Percentiles rank a stretch among this genome's conserved stretches.
Evolutionary conservation across 2,329 filamentous ascomycete species (phyloP).

Genomic region (Sarocladium brachiariae): DNA sequence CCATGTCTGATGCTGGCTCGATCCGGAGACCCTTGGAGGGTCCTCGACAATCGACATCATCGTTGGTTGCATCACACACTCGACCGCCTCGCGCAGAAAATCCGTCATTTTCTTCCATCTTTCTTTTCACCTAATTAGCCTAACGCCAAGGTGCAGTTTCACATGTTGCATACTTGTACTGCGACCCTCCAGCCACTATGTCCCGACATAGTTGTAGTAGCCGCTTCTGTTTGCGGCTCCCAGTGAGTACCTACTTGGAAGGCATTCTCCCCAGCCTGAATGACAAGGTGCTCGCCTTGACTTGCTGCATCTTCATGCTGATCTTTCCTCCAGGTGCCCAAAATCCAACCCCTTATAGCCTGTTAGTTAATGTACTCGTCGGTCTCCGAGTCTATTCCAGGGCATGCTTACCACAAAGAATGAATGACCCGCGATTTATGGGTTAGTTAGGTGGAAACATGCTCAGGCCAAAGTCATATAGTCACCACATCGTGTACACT

Average conservation of each 20-base stretch:
- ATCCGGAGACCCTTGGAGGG: slow-evolving; percentile 17
- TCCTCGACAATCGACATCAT: slow-evolving; percentile 20
- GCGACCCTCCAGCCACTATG: too few species aligned
- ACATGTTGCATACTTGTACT: too few species aligned
- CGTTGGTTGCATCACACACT: slow-evolving; percentile 12
- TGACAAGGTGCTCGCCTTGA: not conserved
- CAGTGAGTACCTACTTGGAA: not conserved
- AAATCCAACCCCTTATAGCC: not conserved
- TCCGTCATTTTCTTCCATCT: not conserved
- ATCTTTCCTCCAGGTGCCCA: not conserved
- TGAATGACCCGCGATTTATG: not conserved
- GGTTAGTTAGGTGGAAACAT: not conserved
- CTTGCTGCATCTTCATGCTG: not conserved
- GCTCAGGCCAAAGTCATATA: not conserved
- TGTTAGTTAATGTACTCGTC: not conserved
- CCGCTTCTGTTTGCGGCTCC: not conserved
- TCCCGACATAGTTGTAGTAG: not conserved
- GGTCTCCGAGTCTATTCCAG: not conserved
- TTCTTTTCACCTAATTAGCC: too few species aligned
- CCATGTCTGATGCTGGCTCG: too few species aligned
- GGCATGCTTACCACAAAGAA: not conserved
- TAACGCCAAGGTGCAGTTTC: too few species aligned
- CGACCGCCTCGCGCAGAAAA: not conserved
- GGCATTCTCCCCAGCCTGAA: not conserved
- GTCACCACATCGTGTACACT: not conserved